Base-by-base conservation (phyloP, 1,139 yeast species). In the Blastobotrys proliferans region DNA sequence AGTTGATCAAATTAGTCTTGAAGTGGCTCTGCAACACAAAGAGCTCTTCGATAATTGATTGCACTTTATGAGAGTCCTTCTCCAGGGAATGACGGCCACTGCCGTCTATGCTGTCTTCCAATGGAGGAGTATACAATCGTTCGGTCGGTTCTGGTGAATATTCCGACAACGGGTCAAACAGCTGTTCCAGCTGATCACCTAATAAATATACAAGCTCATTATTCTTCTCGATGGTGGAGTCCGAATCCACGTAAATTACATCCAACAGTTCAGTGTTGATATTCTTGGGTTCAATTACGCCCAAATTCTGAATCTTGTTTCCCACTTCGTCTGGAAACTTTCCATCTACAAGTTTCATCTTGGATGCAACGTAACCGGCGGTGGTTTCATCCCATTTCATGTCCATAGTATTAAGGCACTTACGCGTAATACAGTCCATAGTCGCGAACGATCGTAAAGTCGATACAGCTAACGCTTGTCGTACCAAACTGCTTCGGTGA, bases 121-220 rank as follows among this genome's bases (percentile, higher is more conserved):
- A 34, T 1, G 85, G 84, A 0, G 80, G 77, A 25, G 59, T 69
- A 57, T 90, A 90, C 1, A 75, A 69, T 43, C 75, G 71, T 49
- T 83, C 88, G 40, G 94, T 76, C 28, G 81, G 79, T 61, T 90
- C 96, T 0, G 97, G 97, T 0, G 94, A 84, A 60, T 90, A 90
- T 61, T 90, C 97, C 6, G 86, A 73, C 41, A 88, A 65, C 0
- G 97, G 96, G 57, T 90, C 95, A 63, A 90, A 90, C 31, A 90
- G 64, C 53, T 84, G 94, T 51, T 88, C 96, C 39, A 87, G 67
- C 61, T 90, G 97, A 38, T 81, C 81, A 0, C 97, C 97, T 20
- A 90, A 64, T 33, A 82, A 60, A 48, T 73, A 81, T 0, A 88
- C 96, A 24, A 90, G 62, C 47, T 72, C 77, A 56, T 90, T 87